phyloP scores from a whole-genome alignment of 75 land plant genomes.

The Selaginella moellendorffii region DNA sequence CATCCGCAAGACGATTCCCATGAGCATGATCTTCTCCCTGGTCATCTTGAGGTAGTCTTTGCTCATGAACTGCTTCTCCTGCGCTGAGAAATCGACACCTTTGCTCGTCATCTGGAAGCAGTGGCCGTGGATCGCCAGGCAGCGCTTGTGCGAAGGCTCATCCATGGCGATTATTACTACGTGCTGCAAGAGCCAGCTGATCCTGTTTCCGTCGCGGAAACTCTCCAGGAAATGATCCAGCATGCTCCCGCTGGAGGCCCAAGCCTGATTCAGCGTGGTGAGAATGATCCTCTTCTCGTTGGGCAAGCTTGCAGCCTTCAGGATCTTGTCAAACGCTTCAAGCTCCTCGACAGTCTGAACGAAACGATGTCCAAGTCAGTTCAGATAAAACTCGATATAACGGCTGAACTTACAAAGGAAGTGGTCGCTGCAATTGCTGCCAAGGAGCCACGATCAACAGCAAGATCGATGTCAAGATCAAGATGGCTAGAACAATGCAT shows the following conservation, averaged over 20 bases:
- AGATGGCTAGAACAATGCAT: neutral
- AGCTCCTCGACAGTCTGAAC: neutral
- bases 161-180: neutral
- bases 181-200: neutral
- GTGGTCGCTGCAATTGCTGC: neutral
- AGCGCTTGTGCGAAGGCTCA: neutral
- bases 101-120: neutral
- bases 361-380: neutral
- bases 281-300: neutral
- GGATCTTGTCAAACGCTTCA: neutral
- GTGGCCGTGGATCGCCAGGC: neutral
- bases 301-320: neutral
- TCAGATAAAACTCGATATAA: neutral
- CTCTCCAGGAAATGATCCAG: neutral
- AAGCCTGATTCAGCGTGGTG: slow-evolving; percentile 3
- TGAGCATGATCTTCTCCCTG: neutral
- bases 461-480: neutral
- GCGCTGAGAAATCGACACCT: neutral
- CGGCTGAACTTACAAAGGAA: neutral
- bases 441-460: too few relatives aligned
- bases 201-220: neutral
- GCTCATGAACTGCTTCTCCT: neutral
- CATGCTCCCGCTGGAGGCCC: neutral
- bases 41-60: slow-evolving; percentile 5
- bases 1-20: neutral